Percentiles rank a stretch among this genome's conserved stretches.
These are phyloP conservation scores for Eragrostis tef DNA, from an alignment of 202 grass and related monocot species.

Conservation along the genomic window DNA sequence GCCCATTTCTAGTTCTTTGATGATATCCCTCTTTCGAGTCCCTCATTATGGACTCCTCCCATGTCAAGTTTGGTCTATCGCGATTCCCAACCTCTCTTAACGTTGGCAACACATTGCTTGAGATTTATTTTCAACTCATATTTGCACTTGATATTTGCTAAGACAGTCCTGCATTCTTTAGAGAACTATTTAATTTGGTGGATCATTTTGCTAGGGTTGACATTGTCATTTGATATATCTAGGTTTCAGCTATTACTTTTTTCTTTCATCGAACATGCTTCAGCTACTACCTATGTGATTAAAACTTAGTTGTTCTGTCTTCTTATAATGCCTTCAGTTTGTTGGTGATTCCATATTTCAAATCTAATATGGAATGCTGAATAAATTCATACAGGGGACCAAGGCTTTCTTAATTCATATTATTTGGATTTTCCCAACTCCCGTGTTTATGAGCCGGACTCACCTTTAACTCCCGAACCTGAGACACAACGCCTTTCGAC, in stretches of 20 bases:
- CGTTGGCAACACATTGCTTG: background rate
- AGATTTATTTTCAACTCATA: too few species aligned
- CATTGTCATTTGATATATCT: background rate
- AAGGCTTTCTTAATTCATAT: constrained; percentile 97
- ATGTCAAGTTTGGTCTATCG: too few species aligned
- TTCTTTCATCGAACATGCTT: too few species aligned
- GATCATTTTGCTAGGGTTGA: background rate
- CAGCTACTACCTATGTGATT: background rate
- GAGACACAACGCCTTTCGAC: constrained; percentile 87
- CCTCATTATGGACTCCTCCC: too few species aligned
- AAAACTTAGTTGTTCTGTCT: background rate
- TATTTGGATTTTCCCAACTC: constrained; percentile 93
- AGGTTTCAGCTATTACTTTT: background rate
- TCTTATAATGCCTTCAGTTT: constrained; percentile 34
- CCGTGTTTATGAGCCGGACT: constrained; percentile 76
- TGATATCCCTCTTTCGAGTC: too few species aligned
- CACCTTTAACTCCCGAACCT: constrained; percentile 69
- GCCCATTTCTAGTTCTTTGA: too few species aligned
- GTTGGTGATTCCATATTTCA: constrained; percentile 17
- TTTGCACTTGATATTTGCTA: constrained; percentile 1
- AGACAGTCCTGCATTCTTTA: background rate
- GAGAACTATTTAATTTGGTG: background rate
- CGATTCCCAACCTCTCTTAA: background rate
- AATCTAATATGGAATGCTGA: constrained; percentile 37
- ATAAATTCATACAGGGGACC: constrained; percentile 77